These are phyloP conservation scores for Phytophthora fragariaefolia DNA, from an alignment of 352 stramenopile genomes.

Conservation along the genomic window DNA sequence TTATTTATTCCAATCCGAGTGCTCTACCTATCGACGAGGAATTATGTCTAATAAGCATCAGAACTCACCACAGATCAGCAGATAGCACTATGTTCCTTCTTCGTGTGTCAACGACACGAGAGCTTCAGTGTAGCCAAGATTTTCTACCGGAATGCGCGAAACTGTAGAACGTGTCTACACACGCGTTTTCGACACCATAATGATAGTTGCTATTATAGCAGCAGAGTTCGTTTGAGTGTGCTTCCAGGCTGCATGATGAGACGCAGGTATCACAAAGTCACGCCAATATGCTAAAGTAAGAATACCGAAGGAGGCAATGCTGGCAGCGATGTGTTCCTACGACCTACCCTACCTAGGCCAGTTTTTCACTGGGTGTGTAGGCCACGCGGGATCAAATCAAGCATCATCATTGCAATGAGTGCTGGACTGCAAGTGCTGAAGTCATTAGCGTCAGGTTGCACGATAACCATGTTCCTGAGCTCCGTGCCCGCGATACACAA, in stretches of 20 bases:
- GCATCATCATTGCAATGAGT: neutral
- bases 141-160: neutral
- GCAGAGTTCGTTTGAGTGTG: neutral
- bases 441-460: neutral
- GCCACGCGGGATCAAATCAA: neutral
- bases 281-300: neutral
- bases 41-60: no score
- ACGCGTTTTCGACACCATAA: neutral
- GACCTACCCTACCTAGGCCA: neutral
- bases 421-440: conserved; percentile 2
- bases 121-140: neutral
- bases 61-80: no score
- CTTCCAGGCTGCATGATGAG: neutral
- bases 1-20: no score
- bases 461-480: conserved; percentile 40
- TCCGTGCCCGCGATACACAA: conserved; percentile 40
- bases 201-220: neutral
- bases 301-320: neutral
- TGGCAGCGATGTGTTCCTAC: neutral
- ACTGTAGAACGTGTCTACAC: neutral
- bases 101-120: neutral
- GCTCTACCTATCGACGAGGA: no score
- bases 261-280: neutral
- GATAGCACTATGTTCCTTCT: neutral
- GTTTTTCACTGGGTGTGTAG: neutral